Evolutionary conservation across 1,284 basidiomycete species (phyloP).

Genomic region (Veloporphyrellus conicus): DNA sequence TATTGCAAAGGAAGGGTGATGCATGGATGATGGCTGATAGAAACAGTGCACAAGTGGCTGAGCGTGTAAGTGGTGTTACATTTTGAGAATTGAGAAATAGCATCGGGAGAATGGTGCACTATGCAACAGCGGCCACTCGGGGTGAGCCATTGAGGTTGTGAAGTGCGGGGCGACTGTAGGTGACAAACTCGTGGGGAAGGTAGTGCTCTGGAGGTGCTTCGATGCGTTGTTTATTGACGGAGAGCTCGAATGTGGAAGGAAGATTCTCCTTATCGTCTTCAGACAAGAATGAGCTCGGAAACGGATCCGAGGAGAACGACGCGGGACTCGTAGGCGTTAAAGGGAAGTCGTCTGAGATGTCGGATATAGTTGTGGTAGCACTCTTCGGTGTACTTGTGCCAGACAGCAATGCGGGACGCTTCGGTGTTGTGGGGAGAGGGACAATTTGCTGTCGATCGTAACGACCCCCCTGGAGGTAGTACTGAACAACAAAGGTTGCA

Average conservation of each 20-base stretch:
- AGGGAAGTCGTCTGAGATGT: conserved; percentile 76
- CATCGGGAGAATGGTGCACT: conserved; percentile 26
- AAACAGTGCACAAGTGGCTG: conserved; percentile 55
- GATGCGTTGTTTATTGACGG: conserved; percentile 63
- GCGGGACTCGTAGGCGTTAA: conserved; percentile 70
- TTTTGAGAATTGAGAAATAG: conserved; percentile 71
- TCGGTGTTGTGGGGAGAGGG: conserved; percentile 67
- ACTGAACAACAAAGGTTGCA: conserved; percentile 87
- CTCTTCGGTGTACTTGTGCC: conserved; percentile 67
- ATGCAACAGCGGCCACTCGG: conserved; percentile 52
- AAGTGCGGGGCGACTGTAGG: conserved; percentile 67
- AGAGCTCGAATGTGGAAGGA: conserved; percentile 61
- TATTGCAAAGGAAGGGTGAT: conserved; percentile 64
- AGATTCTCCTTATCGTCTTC: conserved; percentile 78
- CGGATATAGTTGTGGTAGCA: conserved; percentile 64
- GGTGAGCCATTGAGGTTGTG: conserved; percentile 56
- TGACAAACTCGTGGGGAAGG: conserved; percentile 73
- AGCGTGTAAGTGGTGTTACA: conserved; percentile 68
- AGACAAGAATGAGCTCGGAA: conserved; percentile 49
- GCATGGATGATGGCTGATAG: conserved; percentile 70
- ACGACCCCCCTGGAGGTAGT: conserved; percentile 78
- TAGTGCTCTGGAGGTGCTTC: conserved; percentile 69
- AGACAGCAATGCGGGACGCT: conserved; percentile 48
- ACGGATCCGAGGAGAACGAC: conserved; percentile 49
- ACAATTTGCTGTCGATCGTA: conserved; percentile 52